Evolutionary conservation across 768 basidiomycete genomes (phyloP).

Genomic region (Grammothele lineata): DNA sequence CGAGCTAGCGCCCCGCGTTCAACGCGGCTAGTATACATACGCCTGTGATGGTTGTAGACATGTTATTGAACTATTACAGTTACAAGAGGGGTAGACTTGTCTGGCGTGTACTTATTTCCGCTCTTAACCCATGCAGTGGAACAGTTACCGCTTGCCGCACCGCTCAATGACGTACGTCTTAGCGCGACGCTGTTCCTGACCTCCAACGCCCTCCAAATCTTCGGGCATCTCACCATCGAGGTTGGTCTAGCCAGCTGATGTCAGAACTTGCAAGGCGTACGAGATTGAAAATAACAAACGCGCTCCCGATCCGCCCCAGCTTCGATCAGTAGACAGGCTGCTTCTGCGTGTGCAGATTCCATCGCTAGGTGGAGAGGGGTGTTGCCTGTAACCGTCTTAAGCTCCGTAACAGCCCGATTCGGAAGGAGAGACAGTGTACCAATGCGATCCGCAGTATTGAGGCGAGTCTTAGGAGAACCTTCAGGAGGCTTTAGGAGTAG

Average conservation of each 20-base stretch:
- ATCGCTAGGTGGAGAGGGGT: slow-evolving; percentile 96
- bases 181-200: slow-evolving; percentile 78
- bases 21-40: too few relatives aligned
- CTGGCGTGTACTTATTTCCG: too few relatives aligned
- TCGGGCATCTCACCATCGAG: slow-evolving; percentile 85
- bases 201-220: slow-evolving; percentile 86
- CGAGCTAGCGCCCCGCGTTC: too few relatives aligned
- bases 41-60: too few relatives aligned
- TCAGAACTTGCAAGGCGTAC: too few relatives aligned
- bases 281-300: slow-evolving; percentile 42
- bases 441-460: slow-evolving; percentile 82
- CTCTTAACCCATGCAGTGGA: too few relatives aligned
- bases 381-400: slow-evolving; percentile 56
- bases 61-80: too few relatives aligned
- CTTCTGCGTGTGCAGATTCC: slow-evolving; percentile 93
- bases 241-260: slow-evolving; percentile 36
- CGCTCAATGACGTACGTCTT: slow-evolving; percentile 69
- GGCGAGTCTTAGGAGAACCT: slow-evolving; percentile 66
- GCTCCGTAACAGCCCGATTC: not conserved
- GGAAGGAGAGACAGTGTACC: slow-evolving; percentile 36
- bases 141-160: slow-evolving; percentile 54
- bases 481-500: slow-evolving; percentile 84
- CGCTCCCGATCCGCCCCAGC: slow-evolving; percentile 91
- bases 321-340: slow-evolving; percentile 86
- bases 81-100: too few relatives aligned